These are phyloP conservation scores for Talaromyces sp. DNA, from an alignment of 2,329 filamentous ascomycete species.

Conservation along the genomic window DNA sequence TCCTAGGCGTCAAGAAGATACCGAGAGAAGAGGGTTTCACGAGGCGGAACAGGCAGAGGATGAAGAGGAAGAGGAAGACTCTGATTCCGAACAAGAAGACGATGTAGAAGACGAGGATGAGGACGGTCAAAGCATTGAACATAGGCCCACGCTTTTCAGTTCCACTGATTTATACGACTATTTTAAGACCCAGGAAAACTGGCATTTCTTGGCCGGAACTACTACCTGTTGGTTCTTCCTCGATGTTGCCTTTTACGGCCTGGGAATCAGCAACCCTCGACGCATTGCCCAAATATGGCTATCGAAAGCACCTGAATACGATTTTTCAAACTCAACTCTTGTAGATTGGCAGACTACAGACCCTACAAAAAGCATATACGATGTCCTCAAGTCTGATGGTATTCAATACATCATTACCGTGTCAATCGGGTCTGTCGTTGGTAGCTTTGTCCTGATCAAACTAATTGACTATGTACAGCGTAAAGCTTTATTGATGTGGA, in stretches of 20 bases:
- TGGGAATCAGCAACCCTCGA: background rate
- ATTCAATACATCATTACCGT: background rate
- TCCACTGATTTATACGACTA: background rate
- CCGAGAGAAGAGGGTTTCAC: background rate
- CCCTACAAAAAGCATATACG: background rate
- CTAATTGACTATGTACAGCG: background rate
- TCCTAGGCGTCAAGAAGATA: background rate
- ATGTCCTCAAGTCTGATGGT: background rate
- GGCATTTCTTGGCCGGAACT: background rate
- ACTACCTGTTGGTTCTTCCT: background rate
- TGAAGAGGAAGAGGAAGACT: background rate
- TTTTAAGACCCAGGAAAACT: background rate
- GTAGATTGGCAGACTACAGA: background rate
- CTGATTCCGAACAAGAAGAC: background rate
- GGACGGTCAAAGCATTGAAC: background rate
- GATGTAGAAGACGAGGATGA: background rate
- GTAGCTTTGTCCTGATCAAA: background rate
- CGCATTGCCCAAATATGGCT: background rate
- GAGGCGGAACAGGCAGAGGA: background rate
- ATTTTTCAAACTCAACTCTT: background rate
- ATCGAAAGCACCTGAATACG: background rate
- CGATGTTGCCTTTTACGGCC: background rate
- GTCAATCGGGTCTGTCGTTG: background rate
- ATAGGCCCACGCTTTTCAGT: background rate
- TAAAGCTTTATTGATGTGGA: background rate